Conservation (phyloP, 306 rosid species). For the Cucurbita ficifolia region DNA sequence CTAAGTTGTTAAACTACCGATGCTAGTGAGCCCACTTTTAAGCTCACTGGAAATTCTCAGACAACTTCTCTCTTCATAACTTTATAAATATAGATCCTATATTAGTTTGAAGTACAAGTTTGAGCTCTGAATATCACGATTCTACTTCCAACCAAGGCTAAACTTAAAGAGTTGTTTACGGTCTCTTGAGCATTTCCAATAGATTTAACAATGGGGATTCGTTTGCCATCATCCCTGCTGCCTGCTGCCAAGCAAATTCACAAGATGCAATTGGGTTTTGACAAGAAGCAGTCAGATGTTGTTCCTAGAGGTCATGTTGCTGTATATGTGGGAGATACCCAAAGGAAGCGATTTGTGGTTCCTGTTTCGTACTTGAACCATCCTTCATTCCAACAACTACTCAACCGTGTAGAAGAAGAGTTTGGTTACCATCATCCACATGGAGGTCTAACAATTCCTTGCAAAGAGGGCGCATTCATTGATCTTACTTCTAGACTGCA, state of each 20-base stretch:
- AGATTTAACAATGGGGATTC: background rate
- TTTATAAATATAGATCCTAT: background rate
- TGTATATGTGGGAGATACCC: conserved; percentile 23
- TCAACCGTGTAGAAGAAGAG: conserved; percentile 1
- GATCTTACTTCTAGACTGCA: background rate
- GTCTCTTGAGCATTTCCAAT: background rate
- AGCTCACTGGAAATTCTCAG: background rate
- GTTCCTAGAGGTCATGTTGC: conserved; percentile 13
- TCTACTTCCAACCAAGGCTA: background rate
- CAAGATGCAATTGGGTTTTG: background rate
- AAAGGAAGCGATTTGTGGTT: conserved; percentile 19
- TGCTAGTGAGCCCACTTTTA: no score
- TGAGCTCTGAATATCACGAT: background rate
- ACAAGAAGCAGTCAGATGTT: conserved; percentile 5
- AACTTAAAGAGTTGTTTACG: no score
- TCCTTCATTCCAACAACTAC: conserved; percentile 19
- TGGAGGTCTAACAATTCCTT: conserved; percentile 3
- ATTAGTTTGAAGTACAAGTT: background rate
- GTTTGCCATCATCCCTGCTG: background rate
- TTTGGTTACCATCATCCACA: background rate
- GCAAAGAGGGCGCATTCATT: conserved; percentile 1
- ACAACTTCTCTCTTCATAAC: background rate
- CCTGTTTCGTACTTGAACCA: conserved; percentile 17
- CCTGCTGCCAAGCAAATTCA: background rate
- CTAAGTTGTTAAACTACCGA: no score